A percentile compares a stretch with the other conserved stretches of the same genome.
phyloP scores from a whole-genome alignment of 2,329 filamentous ascomycete genomes.

The Fulvia fulva region DNA sequence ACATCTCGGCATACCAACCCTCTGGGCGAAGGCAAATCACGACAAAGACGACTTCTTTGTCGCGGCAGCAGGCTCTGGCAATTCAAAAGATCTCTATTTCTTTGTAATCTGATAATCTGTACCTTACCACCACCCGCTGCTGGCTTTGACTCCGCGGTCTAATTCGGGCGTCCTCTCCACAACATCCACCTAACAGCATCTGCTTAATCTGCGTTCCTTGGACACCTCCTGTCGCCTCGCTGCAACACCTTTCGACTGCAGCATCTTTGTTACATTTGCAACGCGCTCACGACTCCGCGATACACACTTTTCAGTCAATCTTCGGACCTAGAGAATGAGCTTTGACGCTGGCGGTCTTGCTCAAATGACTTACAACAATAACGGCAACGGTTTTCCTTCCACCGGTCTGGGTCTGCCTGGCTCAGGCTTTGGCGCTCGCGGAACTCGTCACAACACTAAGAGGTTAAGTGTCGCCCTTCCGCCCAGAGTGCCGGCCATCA shows the following conservation, averaged over 20 bases:
- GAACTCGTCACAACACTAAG: constrained; percentile 77
- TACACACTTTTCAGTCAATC: constrained; percentile 15
- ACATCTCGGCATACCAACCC: constrained; percentile 7
- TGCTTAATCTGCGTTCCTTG: constrained; percentile 23
- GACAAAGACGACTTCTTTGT: constrained; percentile 21
- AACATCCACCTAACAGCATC: constrained; percentile 12
- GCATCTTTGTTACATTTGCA: constrained; percentile 9
- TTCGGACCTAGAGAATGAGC: constrained; percentile 39
- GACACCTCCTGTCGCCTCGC: constrained; percentile 11
- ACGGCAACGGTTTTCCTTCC: constrained; percentile 53
- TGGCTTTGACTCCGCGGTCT: constrained; percentile 30
- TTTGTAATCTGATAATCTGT: constrained; percentile 34
- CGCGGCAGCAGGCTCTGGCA: constrained; percentile 20
- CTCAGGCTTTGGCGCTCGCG: constrained; percentile 79
- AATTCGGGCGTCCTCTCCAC: constrained; percentile 25
- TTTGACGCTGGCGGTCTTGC: constrained; percentile 98
- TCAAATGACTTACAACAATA: constrained; percentile 88
- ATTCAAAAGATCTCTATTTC: constrained; percentile 24
- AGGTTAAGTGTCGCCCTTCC: constrained; percentile 74
- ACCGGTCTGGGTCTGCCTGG: constrained; percentile 70
- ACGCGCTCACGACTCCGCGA: constrained; percentile 22
- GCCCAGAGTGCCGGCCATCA: constrained; percentile 63
- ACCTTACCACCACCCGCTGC: constrained; percentile 24
- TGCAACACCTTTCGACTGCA: constrained; percentile 10
- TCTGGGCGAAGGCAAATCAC: constrained; percentile 17